phyloP scores from a whole-genome alignment of 2,329 filamentous ascomycete genomes.

The Hypoxylon sp. region DNA sequence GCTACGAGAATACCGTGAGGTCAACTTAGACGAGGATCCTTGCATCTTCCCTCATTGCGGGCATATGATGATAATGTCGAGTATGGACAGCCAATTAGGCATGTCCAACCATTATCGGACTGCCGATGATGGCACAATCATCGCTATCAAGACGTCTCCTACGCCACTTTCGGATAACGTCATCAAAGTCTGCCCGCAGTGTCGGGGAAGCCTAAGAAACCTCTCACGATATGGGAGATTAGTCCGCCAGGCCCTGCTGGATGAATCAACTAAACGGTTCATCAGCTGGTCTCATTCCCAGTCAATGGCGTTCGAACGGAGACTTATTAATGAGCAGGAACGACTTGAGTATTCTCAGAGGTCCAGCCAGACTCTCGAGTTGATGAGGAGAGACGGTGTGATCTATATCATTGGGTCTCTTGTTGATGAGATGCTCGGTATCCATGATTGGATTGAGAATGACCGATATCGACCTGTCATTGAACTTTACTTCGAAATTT shows the following conservation, averaged over 20 bases:
- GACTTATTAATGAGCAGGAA: constrained; percentile 23
- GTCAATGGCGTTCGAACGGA: constrained; percentile 7
- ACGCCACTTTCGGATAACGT: constrained; percentile 1
- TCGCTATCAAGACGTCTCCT: constrained; percentile 6
- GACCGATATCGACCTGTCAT: constrained; percentile 24
- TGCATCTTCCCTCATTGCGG: constrained; percentile 39
- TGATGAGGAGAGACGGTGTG: not conserved
- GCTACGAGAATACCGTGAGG: constrained; percentile 24
- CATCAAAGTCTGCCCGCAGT: constrained; percentile 22
- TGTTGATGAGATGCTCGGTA: constrained; percentile 22
- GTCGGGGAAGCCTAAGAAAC: constrained; percentile 24
- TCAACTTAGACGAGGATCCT: constrained; percentile 35
- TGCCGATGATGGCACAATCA: constrained; percentile 2
- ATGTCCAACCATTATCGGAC: constrained; percentile 20
- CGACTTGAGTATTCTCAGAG: constrained; percentile 5
- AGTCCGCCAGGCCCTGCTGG: constrained; percentile 22
- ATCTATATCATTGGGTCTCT: constrained; percentile 4
- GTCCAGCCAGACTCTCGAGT: not conserved
- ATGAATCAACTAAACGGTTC: constrained; percentile 35
- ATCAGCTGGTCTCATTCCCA: constrained; percentile 21
- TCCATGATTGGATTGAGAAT: constrained; percentile 29
- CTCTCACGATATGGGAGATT: constrained; percentile 30
- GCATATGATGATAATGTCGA: constrained; percentile 34
- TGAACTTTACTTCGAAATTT: constrained; percentile 18
- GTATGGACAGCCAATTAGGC: constrained; percentile 32